These are phyloP conservation scores for Monosporascus sp. DNA, from an alignment of 2,329 filamentous ascomycete genomes.

Conservation along the genomic window DNA sequence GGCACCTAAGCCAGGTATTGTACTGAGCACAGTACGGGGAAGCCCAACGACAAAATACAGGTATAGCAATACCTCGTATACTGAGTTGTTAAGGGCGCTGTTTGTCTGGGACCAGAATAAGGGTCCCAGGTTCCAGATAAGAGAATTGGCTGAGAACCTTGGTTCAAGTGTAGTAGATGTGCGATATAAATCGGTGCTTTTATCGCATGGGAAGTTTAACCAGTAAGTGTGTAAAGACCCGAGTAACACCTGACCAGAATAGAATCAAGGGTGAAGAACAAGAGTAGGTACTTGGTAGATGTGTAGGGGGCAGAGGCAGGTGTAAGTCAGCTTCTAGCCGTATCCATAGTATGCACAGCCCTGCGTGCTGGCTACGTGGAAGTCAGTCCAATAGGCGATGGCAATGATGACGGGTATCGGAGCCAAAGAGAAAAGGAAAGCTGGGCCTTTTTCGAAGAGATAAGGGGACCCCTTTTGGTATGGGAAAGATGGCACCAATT, in stretches of 20 bases:
- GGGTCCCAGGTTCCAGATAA: neutral
- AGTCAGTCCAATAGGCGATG: neutral
- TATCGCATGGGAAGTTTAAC: too few species aligned
- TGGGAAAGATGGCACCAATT: neutral
- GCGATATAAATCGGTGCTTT: neutral
- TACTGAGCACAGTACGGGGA: neutral
- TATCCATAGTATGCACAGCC: neutral
- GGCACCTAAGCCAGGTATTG: too few species aligned
- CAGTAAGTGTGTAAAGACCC: too few species aligned
- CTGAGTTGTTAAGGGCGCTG: neutral
- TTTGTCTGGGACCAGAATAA: neutral
- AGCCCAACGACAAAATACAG: neutral
- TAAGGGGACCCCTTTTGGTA: too few species aligned
- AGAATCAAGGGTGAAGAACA: too few species aligned
- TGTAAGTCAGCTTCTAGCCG: neutral
- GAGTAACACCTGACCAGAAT: too few species aligned
- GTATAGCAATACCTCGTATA: neutral
- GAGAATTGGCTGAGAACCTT: neutral
- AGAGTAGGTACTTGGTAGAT: too few species aligned
- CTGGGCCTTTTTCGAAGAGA: neutral
- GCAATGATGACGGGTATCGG: neutral
- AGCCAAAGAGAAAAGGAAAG: neutral
- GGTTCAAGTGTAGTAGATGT: neutral
- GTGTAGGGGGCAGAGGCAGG: too few species aligned
- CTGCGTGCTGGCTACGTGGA: neutral